Conservation (phyloP, 202 grass and related monocot species). For the Schoenoplectus tabernaemontani region DNA sequence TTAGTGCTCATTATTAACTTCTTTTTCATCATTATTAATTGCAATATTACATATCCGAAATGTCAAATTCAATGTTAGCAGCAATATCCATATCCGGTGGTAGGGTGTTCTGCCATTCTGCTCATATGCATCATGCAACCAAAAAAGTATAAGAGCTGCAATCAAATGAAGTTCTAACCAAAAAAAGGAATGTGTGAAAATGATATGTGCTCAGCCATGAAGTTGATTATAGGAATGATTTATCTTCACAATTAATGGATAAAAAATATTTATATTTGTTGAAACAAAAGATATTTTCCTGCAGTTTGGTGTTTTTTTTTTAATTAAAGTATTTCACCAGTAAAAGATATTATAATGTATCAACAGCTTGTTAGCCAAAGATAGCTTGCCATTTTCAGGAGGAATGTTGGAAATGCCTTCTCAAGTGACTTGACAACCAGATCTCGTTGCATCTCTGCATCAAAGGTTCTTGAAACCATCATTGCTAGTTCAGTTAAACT, state of each 20-base stretch:
- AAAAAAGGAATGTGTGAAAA: neutral
- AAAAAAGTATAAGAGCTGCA: neutral
- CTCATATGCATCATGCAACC: neutral
- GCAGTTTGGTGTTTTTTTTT: neutral
- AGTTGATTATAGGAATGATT: neutral
- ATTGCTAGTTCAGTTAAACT: conserved; percentile 49
- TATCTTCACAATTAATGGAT: neutral
- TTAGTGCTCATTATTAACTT: neutral
- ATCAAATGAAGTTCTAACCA: neutral
- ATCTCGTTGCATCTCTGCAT: conserved; percentile 41
- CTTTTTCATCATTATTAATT: neutral
- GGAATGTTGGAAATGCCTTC: conserved; percentile 46
- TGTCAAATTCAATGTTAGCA: neutral
- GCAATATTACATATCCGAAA: neutral
- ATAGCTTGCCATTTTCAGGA: conserved; percentile 64
- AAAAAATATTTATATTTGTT: neutral
- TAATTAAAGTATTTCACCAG: too few relatives aligned
- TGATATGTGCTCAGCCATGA: neutral
- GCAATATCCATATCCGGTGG: neutral
- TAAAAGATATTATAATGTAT: too few relatives aligned
- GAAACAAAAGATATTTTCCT: neutral
- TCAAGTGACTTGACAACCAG: conserved; percentile 51
- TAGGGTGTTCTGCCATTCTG: neutral
- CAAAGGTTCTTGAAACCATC: conserved; percentile 40
- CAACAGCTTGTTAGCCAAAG: conserved; percentile 40